Conservation (phyloP, 805 yeast species). For the Spencermartinsiella europaea region DNA sequence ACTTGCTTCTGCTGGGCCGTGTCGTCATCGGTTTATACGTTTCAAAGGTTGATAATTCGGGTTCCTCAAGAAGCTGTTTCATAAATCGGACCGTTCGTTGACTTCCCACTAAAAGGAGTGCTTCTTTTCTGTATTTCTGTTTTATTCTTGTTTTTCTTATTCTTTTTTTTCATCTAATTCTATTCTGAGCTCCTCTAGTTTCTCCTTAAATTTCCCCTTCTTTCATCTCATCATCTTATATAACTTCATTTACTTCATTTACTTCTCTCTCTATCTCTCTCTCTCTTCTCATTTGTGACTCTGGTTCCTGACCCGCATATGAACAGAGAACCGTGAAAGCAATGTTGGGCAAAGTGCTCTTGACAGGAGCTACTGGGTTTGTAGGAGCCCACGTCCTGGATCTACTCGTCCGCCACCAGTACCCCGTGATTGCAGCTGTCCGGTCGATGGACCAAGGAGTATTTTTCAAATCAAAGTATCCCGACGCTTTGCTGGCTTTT, state of each 20-base stretch:
- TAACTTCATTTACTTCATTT: not conserved
- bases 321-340: not conserved
- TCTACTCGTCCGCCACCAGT: slow-evolving; percentile 36
- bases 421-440: slow-evolving; percentile 43
- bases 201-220: no score
- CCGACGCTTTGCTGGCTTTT: slow-evolving; percentile 36
- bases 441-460: slow-evolving; percentile 38
- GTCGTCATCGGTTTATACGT: no score
- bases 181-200: no score
- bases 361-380: slow-evolving; percentile 49
- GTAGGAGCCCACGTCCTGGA: slow-evolving; percentile 43
- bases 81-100: no score
- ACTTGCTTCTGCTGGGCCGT: no score
- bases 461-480: slow-evolving; percentile 29
- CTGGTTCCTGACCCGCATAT: not conserved
- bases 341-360: slow-evolving; percentile 30
- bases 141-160: no score
- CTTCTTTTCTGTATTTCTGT: no score
- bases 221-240: not conserved
- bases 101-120: no score
- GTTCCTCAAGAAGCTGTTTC: no score
- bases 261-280: not conserved
- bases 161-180: no score
- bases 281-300: no score
- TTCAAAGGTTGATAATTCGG: no score